Conservation (phyloP, 768 basidiomycete species). For the Leccinum obscurum region DNA sequence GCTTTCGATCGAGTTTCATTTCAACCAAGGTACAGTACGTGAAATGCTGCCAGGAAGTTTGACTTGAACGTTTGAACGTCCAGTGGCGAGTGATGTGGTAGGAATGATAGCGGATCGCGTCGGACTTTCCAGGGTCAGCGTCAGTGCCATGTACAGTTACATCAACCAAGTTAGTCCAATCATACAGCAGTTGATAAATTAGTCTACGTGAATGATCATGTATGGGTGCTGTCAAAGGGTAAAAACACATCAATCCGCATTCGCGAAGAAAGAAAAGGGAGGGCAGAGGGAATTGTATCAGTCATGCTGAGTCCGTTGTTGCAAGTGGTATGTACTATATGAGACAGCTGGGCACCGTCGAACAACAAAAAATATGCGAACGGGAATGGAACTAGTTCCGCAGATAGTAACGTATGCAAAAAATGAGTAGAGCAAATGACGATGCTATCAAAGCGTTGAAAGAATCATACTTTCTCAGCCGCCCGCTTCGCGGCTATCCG, state of each 20-base stretch:
- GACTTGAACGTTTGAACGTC: not conserved
- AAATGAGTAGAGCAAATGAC: slow-evolving; percentile 11
- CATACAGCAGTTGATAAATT: slow-evolving; percentile 20
- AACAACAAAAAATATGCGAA: slow-evolving; percentile 4
- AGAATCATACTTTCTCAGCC: slow-evolving; percentile 22
- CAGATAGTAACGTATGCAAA: slow-evolving; percentile 24
- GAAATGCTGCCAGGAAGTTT: not conserved
- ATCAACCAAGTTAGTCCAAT: not conserved
- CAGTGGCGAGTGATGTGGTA: not conserved
- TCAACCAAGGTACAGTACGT: not conserved
- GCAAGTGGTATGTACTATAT: slow-evolving; percentile 3
- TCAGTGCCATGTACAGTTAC: not conserved
- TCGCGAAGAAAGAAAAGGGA: not conserved
- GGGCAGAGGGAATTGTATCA: slow-evolving; percentile 1
- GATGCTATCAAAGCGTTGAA: slow-evolving; percentile 18
- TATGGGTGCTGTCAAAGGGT: not conserved
- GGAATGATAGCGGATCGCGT: not conserved
- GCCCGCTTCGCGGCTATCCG: slow-evolving; percentile 29
- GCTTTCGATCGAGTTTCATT: not conserved
- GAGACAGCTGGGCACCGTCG: not conserved
- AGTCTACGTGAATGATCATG: slow-evolving; percentile 17
- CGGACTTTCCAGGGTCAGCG: not conserved
- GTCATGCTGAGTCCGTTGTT: slow-evolving; percentile 14
- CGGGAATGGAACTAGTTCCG: slow-evolving; percentile 6
- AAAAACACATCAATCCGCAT: not conserved